Evolutionary conservation across 345 rosid genomes (phyloP).

Genomic region (Camelina hispida): DNA sequence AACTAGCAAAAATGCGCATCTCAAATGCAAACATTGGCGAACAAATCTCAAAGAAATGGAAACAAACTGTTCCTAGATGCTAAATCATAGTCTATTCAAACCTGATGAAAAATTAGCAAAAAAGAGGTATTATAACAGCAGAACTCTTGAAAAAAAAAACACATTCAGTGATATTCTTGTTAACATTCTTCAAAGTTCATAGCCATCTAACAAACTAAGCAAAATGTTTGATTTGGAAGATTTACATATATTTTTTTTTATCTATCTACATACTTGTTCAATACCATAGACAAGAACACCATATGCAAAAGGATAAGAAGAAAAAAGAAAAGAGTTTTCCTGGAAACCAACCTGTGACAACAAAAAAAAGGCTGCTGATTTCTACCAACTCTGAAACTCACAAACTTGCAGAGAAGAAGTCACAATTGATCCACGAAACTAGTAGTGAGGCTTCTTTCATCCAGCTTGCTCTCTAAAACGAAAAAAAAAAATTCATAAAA

Average conservation of each 20-base stretch:
- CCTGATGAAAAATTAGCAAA: too few relatives aligned
- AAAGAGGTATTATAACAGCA: background rate
- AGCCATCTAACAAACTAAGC: too few relatives aligned
- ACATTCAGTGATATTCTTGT: background rate
- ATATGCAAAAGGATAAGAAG: background rate
- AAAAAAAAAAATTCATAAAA: too few relatives aligned
- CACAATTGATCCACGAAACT: background rate
- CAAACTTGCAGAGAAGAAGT: background rate
- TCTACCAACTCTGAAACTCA: constrained; percentile 22
- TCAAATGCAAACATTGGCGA: too few relatives aligned
- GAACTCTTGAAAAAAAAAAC: background rate
- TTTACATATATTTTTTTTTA: background rate
- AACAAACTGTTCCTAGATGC: too few relatives aligned
- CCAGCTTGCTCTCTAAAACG: too few relatives aligned
- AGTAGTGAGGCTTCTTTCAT: too few relatives aligned
- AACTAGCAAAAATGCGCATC: background rate
- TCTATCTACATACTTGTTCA: background rate
- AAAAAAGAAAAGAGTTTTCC: background rate
- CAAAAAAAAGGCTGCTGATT: background rate
- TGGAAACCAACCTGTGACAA: constrained; percentile 7
- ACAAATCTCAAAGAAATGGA: too few relatives aligned
- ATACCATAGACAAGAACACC: background rate
- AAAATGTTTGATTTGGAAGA: background rate
- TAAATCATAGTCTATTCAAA: too few relatives aligned
- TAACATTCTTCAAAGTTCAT: too few relatives aligned